A percentile compares a stretch with the other conserved stretches of the same genome.
Conservation (phyloP, 441 rosid genomes). For the Adansonia madagascariensis region DNA sequence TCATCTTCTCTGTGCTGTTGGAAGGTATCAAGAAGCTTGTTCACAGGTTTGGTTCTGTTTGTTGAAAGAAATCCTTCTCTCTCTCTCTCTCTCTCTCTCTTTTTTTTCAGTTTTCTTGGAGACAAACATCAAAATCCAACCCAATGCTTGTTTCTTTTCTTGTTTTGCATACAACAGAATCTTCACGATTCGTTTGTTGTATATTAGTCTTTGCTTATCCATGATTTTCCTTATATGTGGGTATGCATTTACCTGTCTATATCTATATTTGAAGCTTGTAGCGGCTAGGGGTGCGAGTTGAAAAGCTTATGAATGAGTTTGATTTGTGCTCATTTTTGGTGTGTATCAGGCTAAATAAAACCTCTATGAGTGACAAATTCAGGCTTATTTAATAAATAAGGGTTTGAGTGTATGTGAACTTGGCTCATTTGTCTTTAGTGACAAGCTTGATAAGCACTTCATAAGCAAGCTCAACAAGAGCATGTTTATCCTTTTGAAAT, state of each 20-base stretch:
- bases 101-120: slow-evolving; percentile 18
- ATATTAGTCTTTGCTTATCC: background rate
- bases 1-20: slow-evolving; percentile 97
- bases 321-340: background rate
- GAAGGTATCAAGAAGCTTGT: slow-evolving; percentile 98
- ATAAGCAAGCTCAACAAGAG: background rate
- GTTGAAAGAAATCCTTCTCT: background rate
- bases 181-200: background rate
- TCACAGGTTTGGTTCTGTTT: slow-evolving; percentile 68
- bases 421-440: slow-evolving; percentile 7
- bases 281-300: background rate
- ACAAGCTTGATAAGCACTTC: slow-evolving; percentile 9
- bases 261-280: background rate
- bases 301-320: background rate
- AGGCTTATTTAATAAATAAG: background rate
- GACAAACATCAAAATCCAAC: background rate
- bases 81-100: too few species aligned
- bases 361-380: background rate
- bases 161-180: background rate
- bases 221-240: background rate
- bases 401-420: background rate
- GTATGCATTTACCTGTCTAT: background rate
- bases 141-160: background rate
- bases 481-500: background rate
- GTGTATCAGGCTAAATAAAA: slow-evolving; percentile 13